These are phyloP conservation scores for Nemania serpens DNA, from an alignment of 2,329 filamentous ascomycete species.

Conservation along the genomic window DNA sequence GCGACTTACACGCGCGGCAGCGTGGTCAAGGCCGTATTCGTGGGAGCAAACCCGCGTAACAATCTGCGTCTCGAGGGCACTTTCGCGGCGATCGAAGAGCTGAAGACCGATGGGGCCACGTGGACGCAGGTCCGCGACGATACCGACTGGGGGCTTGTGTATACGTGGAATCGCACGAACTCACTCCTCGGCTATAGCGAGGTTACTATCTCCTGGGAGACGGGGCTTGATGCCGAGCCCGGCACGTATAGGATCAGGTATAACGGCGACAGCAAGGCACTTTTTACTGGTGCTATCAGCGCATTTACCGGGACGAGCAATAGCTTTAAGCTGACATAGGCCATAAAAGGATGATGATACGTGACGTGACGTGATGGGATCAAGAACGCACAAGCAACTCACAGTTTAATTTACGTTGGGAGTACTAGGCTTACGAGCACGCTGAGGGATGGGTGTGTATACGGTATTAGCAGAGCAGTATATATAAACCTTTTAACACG, in stretches of 20 bases:
- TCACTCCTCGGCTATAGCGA: slow-evolving; percentile 57
- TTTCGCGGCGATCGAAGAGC: slow-evolving; percentile 75
- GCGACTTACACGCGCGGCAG: slow-evolving; percentile 64
- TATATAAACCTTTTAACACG: not conserved
- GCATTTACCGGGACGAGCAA: slow-evolving; percentile 72
- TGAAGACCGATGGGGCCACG: slow-evolving; percentile 44
- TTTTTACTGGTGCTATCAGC: slow-evolving; percentile 62
- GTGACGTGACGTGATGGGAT: not conserved
- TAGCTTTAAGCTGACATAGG: slow-evolving; percentile 50
- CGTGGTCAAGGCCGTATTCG: slow-evolving; percentile 69
- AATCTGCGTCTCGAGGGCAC: slow-evolving; percentile 79
- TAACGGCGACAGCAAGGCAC: slow-evolving; percentile 78
- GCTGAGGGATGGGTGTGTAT: slow-evolving; percentile 1
- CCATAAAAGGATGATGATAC: not conserved
- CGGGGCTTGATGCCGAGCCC: slow-evolving; percentile 59
- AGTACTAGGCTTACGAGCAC: not conserved
- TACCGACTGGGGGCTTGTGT: slow-evolving; percentile 82
- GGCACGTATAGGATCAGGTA: slow-evolving; percentile 83
- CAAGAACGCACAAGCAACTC: not conserved
- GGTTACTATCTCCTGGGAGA: slow-evolving; percentile 81
- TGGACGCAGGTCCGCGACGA: slow-evolving; percentile 77
- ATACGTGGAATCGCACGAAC: slow-evolving; percentile 72
- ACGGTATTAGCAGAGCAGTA: not conserved
- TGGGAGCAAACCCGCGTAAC: slow-evolving; percentile 89
- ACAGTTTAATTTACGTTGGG: not conserved